Percentiles rank a stretch among this genome's conserved stretches.
These are phyloP conservation scores for Cytospora chrysosperma DNA, from an alignment of 2,329 filamentous ascomycete species.

Conservation along the genomic window DNA sequence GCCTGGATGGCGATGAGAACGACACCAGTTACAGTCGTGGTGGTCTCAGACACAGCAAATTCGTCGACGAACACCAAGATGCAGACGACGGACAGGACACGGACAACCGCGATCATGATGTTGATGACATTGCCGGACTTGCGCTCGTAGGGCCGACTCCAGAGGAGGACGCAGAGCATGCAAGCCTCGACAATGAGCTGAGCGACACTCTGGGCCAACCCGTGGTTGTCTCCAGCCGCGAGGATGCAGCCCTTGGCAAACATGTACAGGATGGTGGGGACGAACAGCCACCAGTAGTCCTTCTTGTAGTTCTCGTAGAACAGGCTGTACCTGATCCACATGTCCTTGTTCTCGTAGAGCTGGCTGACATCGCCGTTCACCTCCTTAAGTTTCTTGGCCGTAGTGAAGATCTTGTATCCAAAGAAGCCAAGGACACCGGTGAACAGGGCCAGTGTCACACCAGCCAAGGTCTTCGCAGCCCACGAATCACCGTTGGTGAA, in stretches of 20 bases:
- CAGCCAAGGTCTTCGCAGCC: slow-evolving; percentile 84
- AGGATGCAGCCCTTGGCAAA: slow-evolving; percentile 86
- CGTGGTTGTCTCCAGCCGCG: slow-evolving; percentile 81
- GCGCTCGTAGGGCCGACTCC: slow-evolving; percentile 82
- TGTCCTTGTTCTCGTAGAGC: slow-evolving; percentile 84
- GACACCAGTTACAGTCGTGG: slow-evolving; percentile 91
- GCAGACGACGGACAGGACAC: slow-evolving; percentile 83
- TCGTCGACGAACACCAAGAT: slow-evolving; percentile 93
- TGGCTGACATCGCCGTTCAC: slow-evolving; percentile 68
- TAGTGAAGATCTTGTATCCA: slow-evolving; percentile 75
- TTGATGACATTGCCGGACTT: slow-evolving; percentile 91
- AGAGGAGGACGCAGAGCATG: slow-evolving; percentile 77
- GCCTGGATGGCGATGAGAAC: slow-evolving; percentile 91
- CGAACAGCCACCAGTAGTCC: slow-evolving; percentile 95
- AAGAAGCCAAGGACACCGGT: slow-evolving; percentile 82
- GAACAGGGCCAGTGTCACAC: slow-evolving; percentile 75
- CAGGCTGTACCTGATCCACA: slow-evolving; percentile 92
- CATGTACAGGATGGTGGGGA: slow-evolving; percentile 86
- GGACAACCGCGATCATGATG: slow-evolving; percentile 84
- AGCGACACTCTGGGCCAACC: slow-evolving; percentile 74
- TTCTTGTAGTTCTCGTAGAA: slow-evolving; percentile 97
- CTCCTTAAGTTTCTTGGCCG: slow-evolving; percentile 72
- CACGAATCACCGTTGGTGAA: slow-evolving; percentile 93
- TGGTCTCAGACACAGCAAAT: slow-evolving; percentile 84
- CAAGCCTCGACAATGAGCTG: slow-evolving; percentile 79